phyloP scores from a whole-genome alignment of 768 basidiomycete species.

The Macrocybe gigantea region DNA sequence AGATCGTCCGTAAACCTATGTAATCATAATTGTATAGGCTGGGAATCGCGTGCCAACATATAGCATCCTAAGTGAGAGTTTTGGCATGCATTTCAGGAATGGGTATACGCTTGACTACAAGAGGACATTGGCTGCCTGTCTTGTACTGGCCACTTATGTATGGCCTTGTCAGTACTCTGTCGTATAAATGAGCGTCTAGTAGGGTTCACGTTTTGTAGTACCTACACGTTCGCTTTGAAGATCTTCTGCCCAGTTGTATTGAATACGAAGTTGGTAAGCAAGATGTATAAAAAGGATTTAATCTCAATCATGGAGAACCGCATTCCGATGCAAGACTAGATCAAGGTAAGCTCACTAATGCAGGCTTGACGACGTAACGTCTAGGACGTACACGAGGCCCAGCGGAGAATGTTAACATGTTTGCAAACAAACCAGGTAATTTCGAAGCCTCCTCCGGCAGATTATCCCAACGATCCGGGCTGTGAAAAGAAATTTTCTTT shows the following conservation, averaged over 20 bases:
- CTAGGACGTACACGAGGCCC: slow-evolving; percentile 63
- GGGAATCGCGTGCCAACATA: too few species aligned
- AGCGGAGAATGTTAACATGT: slow-evolving; percentile 71
- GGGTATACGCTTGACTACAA: slow-evolving; percentile 37
- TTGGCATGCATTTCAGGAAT: background rate
- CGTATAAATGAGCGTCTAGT: background rate
- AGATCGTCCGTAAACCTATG: too few species aligned
- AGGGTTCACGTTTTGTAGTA: slow-evolving; percentile 1
- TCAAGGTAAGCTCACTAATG: slow-evolving; percentile 1
- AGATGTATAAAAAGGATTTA: slow-evolving; percentile 67
- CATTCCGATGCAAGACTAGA: slow-evolving; percentile 77
- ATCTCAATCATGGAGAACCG: slow-evolving; percentile 82
- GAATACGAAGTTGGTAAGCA: slow-evolving; percentile 65
- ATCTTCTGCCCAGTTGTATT: slow-evolving; percentile 46
- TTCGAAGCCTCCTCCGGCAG: slow-evolving; percentile 62
- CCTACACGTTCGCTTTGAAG: slow-evolving; percentile 59
- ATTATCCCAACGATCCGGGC: slow-evolving; percentile 78
- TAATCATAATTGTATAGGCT: too few species aligned
- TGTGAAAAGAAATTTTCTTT: slow-evolving; percentile 17
- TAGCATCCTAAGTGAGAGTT: too few species aligned
- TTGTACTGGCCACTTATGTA: slow-evolving; percentile 48
- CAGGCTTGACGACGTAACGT: background rate
- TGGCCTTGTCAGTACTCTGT: slow-evolving; percentile 60
- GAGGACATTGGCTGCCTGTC: slow-evolving; percentile 59
- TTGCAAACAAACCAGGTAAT: slow-evolving; percentile 69